Base-by-base conservation (phyloP, 148 eudicot genomes). In the Simmondsia chinensis region DNA sequence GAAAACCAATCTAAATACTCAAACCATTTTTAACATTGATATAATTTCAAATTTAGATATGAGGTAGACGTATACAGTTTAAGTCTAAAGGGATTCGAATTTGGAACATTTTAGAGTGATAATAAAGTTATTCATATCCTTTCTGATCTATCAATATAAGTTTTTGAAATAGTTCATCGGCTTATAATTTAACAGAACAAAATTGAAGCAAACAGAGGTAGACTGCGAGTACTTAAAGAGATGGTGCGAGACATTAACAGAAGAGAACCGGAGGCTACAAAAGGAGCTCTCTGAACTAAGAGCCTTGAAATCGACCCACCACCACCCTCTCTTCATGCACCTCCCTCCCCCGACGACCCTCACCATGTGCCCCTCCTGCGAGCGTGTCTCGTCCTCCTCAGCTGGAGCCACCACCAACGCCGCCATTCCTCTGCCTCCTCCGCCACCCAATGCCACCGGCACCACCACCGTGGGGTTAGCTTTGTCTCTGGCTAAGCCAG, bases 351-450 rank as follows among this genome's bases (percentile, higher is more conserved):
- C n/a, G n/a, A 82, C 94, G 19, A 87, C 96, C 18, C 89, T 87
- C 61, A 83, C 96, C 13, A 72, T 83, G 86, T 87, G 96, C 59
- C 88, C 94, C n/a, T 87, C 96, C 0, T 87, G 96, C 40, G 83
- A 87, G 56, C 84, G 80, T 13, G 79, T 80, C 4, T 74, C 68
- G 47, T 47, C 94, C 43, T 55, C 80, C 34, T 52, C 85, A 35
- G 7, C 69, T 1, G 6, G 63, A 15, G n/a, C 78, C 8, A 0
- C 64, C 16, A 4, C 65, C 0, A 7, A 63, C 24, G 17, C 65
- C 39, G 2, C 47, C 26, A 4, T 44, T 8, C 33, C 5, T 20
- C 35, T 2, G 20, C 29, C 23, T 11, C 54, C 17, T 14, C 34
- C 34, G 3, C 54, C 2, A 6, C 60, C 50, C 13, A 11, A 28